Percentiles rank a stretch among this genome's conserved stretches.
Evolutionary conservation across 495 filamentous ascomycete species (phyloP).

Genomic region (Umbilicaria muhlenbergii): DNA sequence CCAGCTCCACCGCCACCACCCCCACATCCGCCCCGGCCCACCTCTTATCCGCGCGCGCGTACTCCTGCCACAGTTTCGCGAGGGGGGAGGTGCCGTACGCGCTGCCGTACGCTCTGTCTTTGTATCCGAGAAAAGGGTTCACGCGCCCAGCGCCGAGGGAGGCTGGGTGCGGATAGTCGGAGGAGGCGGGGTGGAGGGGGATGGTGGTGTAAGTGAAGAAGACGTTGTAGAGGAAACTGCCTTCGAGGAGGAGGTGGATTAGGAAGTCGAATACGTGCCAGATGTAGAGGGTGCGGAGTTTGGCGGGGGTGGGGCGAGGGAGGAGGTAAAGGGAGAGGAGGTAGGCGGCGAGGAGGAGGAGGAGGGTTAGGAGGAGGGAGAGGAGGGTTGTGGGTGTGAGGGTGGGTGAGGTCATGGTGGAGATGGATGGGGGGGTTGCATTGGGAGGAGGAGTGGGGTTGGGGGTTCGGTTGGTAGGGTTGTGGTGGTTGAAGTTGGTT

Average conservation of each 20-base stretch:
- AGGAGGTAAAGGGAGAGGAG: slow-evolving; percentile 26
- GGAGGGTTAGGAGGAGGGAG: slow-evolving; percentile 34
- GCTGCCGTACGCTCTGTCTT: slow-evolving; percentile 53
- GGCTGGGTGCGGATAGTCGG: slow-evolving; percentile 23
- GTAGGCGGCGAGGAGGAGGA: slow-evolving; percentile 38
- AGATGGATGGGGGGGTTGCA: no score
- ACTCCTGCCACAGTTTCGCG: slow-evolving; percentile 77
- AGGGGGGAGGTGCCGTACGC: slow-evolving; percentile 49
- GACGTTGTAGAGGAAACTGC: slow-evolving; percentile 81
- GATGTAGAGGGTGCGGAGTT: slow-evolving; percentile 63
- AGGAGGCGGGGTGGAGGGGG: slow-evolving; percentile 9
- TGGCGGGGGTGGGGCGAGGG: slow-evolving; percentile 27
- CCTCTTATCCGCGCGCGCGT: slow-evolving; percentile 69
- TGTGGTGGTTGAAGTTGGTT: no score
- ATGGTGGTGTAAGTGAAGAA: slow-evolving; percentile 55
- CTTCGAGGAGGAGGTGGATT: slow-evolving; percentile 79
- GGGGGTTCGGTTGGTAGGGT: no score
- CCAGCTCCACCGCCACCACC: slow-evolving; percentile 66
- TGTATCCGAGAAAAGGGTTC: slow-evolving; percentile 35
- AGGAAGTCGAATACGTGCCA: slow-evolving; percentile 92
- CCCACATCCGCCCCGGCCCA: slow-evolving; percentile 70
- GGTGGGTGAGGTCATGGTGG: no score
- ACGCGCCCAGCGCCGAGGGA: slow-evolving; percentile 10
- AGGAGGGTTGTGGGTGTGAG: slow-evolving; percentile 21
- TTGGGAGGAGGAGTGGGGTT: no score